Evolutionary conservation across 176 grass and related monocot genomes (phyloP).

Genomic region (Eleusine coracana): DNA sequence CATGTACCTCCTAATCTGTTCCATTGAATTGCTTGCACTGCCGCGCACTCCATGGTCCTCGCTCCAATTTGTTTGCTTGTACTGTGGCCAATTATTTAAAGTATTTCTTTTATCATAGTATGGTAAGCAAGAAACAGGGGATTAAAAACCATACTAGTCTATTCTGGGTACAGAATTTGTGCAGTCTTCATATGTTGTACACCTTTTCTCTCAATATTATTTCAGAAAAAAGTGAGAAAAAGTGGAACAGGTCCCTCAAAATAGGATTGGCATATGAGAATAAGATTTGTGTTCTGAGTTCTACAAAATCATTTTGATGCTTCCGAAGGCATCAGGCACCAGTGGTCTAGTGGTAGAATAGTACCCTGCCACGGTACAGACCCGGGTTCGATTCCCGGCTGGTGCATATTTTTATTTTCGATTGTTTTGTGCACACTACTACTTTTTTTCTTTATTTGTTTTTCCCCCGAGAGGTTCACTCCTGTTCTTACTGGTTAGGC

Average conservation of each 20-base stretch:
- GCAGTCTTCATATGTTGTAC: too few species aligned
- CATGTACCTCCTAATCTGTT: neutral
- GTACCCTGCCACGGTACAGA: conserved; percentile 83
- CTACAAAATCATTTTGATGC: too few species aligned
- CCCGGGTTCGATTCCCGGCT: conserved; percentile 65
- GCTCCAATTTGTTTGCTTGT: neutral
- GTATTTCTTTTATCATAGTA: neutral
- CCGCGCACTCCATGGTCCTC: neutral
- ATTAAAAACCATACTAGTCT: neutral
- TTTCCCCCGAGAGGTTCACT: too few species aligned
- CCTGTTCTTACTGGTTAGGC: too few species aligned
- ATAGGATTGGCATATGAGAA: too few species aligned
- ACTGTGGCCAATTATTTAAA: neutral
- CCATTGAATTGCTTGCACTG: neutral
- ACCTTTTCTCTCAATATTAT: too few species aligned
- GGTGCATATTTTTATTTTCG: conserved; percentile 2
- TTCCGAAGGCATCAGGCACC: conserved; percentile 34
- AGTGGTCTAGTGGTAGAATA: conserved; percentile 87
- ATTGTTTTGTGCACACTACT: too few species aligned
- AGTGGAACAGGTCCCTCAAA: too few species aligned
- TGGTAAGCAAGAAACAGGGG: too few species aligned
- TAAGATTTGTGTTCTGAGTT: too few species aligned
- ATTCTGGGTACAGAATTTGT: neutral
- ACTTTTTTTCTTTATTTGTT: too few species aligned
- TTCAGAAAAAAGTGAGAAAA: too few species aligned